Base-by-base conservation (phyloP, 352 stramenopile species). In the Globisporangium orthogonon region DNA sequence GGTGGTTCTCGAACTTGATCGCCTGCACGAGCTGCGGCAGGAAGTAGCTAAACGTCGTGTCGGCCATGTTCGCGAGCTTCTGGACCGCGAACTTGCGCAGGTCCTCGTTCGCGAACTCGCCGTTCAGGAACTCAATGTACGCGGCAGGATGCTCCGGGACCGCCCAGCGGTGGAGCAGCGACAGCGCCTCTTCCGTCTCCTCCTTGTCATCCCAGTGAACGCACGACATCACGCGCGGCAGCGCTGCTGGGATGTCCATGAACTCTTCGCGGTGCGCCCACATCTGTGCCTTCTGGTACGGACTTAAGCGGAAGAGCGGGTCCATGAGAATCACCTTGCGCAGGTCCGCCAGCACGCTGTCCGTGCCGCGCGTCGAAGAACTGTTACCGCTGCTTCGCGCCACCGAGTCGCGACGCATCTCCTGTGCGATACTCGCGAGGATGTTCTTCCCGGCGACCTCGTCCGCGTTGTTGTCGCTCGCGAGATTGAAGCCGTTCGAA, bases 1-100 rank as follows among this genome's bases (percentile, higher is more conserved):
- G 80, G 50, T 95, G 86, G 58, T 87, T 90, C 59, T 96, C 87
- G 40, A 89, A 95, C 66, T 96, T 96, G 51, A 96, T 76, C 14
- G 82, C 85, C 58, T 96, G 87, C 15, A 96, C 85, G 35, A 96
- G 82, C 56, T 96, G 87, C 0, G 85, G 86, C 30, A 96, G 69
- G 51, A 95, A 91, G 41, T 93, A 92, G 54, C 82, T 90, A 56
- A 96, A 91, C 5, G 83, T 89, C 3, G 79, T 86, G 50, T 96
- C 86, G n/a, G 79, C 74, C 82, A 96, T 92, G 17, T 84, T 68
- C 7, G 68, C 62, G n/a, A 96, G 69, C 53, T 91, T 89, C 35
- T 71, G 54, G 0, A 95, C 81, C 3, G 86, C 86, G 64, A 94
- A 95, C 2, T 71, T 54, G 18, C 86, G 83, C 2, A 95, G 77